Base-by-base conservation (phyloP, 164 flowering plant species). In the Nymphaea colorata region DNA sequence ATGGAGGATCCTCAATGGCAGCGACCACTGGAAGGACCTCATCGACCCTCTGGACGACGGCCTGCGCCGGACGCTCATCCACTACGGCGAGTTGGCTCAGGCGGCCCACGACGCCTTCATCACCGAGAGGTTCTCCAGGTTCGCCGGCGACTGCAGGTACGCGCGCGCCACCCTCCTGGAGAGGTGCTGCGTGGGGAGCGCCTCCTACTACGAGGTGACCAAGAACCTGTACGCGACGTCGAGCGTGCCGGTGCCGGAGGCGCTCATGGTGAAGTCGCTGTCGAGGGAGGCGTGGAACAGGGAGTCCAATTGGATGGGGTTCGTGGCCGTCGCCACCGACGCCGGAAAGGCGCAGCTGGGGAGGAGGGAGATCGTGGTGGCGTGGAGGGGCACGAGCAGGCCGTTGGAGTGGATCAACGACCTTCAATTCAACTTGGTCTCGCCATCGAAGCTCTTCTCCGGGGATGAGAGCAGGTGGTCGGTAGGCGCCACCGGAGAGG, bases 291-390 rank as follows among this genome's bases (percentile, higher is more conserved):
- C 83, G 0, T 81, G 83, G 83, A 65, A 74, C 16, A 70, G 63
- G 66, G 85, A 81, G 66, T 78, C 81, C 6, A 85, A 85, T 65
- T 84, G 78, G 76, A 84, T 84, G 25, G 87, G 87, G 59, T 82
- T 68, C 8, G 77, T 86, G 5, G 91, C 88, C 2, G 91, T 84
- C 68, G 84, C 84, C 6, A 83, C 83, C 0, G 88, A 87, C 62
- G 82, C 85, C 57, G 83, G 86, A 36, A 71, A 70, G 69, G 64
- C 18, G 64, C 67, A 44, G 41, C 68, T 72, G 73, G 85, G 70
- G 75, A 82, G 77, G 78, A 82, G 84, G 65, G 84, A 81, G n/a
- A 77, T 82, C 55, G 73, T 84, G 72, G 65, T 84, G 43, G 79
- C 78, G 5, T 79, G 83, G 87, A 79, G 87, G 70, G 85, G 87